Percentiles rank a stretch among this genome's conserved stretches.
Conservation (phyloP, 1,284 basidiomycete genomes). For the Moesziomyces antarcticus region DNA sequence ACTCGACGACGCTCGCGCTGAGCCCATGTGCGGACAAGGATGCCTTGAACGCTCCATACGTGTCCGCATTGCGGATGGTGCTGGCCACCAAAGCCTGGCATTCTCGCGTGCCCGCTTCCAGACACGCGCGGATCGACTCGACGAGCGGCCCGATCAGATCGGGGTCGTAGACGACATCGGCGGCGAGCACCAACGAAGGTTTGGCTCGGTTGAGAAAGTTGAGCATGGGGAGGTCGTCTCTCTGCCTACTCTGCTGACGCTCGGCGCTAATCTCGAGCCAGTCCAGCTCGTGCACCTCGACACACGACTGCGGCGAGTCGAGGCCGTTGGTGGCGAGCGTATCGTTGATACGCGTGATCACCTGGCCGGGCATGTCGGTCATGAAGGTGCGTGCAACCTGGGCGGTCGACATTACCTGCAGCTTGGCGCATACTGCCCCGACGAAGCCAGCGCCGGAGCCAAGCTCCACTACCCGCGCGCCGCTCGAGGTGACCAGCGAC, state of each 20-base stretch:
- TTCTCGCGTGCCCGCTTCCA: conserved; percentile 19
- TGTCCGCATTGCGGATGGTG: conserved; percentile 41
- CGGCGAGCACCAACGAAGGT: conserved; percentile 45
- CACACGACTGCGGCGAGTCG: conserved; percentile 1
- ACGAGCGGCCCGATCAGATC: conserved; percentile 43
- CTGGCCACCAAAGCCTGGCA: conserved; percentile 43
- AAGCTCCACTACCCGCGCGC: conserved; percentile 44
- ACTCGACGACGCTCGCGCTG: conserved; percentile 2
- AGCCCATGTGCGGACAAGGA: conserved; percentile 22
- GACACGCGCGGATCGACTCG: conserved; percentile 32
- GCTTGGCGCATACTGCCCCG: conserved; percentile 32
- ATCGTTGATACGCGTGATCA: conserved; percentile 25
- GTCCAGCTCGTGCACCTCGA: conserved; percentile 33
- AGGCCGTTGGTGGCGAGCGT: conserved; percentile 34
- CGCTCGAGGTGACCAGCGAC: conserved; percentile 13
- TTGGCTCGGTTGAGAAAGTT: conserved; percentile 29
- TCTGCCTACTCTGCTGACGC: conserved; percentile 37
- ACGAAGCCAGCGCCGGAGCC: conserved; percentile 53
- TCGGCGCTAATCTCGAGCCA: conserved; percentile 47
- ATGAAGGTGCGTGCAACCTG: conserved; percentile 19
- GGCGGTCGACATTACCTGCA: conserved; percentile 10
- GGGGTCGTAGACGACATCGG: conserved; percentile 54
- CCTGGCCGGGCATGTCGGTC: conserved; percentile 49
- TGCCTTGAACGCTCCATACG: conserved; percentile 32
- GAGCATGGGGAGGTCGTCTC: conserved; percentile 38